Evolutionary conservation across 306 rosid species (phyloP), one percentile per base, ranked within the genome.

Genomic region (Senna tora): DNA sequence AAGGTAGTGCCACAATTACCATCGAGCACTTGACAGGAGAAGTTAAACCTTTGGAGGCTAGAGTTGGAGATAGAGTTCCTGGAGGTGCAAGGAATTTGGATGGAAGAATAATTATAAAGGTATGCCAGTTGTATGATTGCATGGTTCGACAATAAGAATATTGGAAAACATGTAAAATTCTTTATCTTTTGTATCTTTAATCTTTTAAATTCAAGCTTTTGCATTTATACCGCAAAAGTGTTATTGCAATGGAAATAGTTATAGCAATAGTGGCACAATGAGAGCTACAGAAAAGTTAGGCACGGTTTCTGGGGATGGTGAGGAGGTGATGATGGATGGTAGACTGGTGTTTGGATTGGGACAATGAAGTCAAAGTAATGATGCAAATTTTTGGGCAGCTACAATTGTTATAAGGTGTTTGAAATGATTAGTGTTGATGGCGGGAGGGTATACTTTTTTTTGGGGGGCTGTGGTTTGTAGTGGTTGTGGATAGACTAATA

Each of bases 61-160:
- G 83, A 73, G 91, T 77, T 84, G 99, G 96, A 63, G 96, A 94
- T 71, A 86, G 91, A 75, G 78, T 94, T 78, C 99, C 99, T 33
- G 96, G 99, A 51, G 99, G 99, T 83, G 97, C 99, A 58, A 91
- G 99, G 87, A 94, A 94, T 74, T 74, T 91, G 81, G 99, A 94
- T 79, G 97, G 99, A 66, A 88, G 95, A 83, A 94, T 94, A 81
- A 87, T 91, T 78, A 85, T 91, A 78, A 91, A 87, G 99, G 99
- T 94, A 84, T 63, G 74, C 73, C 72, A 51, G 4, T 59, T 72
- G 25, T 56, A 77, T 72, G 21, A 51, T 75, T 61, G n/a, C 32
- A 60, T 33, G 11, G 65, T 33, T 67, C 65, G 50, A 72, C 25
- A 54, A 17, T 41, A 14, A 47, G 68, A 53, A 20, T 50, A 33